Evolutionary conservation across 495 filamentous ascomycete genomes (phyloP).

Genomic region (Coniosporium apollinis): DNA sequence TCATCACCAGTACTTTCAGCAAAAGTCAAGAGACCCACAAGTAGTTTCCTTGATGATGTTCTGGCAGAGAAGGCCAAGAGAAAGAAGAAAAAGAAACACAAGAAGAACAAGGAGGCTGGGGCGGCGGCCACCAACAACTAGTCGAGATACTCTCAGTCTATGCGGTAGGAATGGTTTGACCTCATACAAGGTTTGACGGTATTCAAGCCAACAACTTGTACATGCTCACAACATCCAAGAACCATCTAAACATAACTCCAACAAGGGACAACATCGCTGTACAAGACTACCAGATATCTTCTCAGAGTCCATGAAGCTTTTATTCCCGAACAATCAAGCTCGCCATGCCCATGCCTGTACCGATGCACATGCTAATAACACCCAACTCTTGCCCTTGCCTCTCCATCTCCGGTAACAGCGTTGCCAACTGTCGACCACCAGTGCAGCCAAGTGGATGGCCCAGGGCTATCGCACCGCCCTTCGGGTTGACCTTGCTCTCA

Average conservation of each 20-base stretch:
- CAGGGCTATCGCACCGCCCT: conserved; percentile 31
- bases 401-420: conserved; percentile 24
- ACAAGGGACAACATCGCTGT: no score
- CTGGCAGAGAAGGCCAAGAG: conserved; percentile 24
- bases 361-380: conserved; percentile 27
- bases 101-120: conserved; percentile 8
- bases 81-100: conserved; percentile 26
- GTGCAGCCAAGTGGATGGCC: conserved; percentile 27
- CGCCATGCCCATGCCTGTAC: conserved; percentile 31
- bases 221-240: no score
- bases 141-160: no score
- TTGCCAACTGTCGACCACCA: conserved; percentile 21
- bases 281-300: no score
- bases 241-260: no score
- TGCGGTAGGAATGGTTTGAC: no score
- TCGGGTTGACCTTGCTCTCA: conserved; percentile 54
- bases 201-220: no score
- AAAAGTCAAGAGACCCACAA: no score
- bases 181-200: no score
- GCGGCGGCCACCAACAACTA: no score
- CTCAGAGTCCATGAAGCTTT: no score
- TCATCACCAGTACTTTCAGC: no score
- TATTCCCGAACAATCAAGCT: conserved; percentile 29
- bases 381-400: conserved; percentile 21
- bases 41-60: conserved; percentile 21